Evolutionary conservation across 1,284 basidiomycete species (phyloP).

Genomic region (Pseudozyma flocculosa): DNA sequence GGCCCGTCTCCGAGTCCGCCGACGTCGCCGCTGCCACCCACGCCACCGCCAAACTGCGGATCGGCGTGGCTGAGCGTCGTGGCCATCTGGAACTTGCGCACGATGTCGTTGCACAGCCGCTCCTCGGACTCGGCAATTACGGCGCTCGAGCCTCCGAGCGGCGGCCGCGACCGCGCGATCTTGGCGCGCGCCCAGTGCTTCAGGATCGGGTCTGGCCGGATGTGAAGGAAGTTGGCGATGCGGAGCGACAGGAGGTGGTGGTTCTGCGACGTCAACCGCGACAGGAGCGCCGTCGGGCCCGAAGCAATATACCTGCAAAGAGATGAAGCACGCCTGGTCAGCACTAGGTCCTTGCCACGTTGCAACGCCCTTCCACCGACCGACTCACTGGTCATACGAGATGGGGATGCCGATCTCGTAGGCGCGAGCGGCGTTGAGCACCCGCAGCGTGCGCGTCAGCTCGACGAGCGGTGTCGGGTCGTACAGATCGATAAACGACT

Average conservation of each 20-base stretch:
- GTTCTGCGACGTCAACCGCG: conserved; percentile 80
- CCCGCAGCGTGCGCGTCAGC: conserved; percentile 87
- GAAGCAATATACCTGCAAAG: conserved; percentile 2
- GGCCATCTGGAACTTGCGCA: conserved; percentile 76
- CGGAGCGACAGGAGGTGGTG: conserved; percentile 87
- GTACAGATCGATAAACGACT: conserved; percentile 87
- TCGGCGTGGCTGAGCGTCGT: conserved; percentile 48
- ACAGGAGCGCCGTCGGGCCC: conserved; percentile 65
- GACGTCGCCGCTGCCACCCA: neutral
- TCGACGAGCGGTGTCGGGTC: conserved; percentile 85
- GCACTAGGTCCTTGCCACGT: too few species aligned
- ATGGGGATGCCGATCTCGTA: conserved; percentile 91
- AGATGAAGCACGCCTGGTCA: too few species aligned
- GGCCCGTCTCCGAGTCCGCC: too few species aligned
- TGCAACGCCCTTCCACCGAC: conserved; percentile 44
- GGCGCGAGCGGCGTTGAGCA: conserved; percentile 88
- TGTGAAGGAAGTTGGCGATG: conserved; percentile 78
- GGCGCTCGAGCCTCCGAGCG: conserved; percentile 12
- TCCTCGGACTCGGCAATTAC: conserved; percentile 64
- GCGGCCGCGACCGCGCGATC: conserved; percentile 69
- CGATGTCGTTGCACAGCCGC: conserved; percentile 76
- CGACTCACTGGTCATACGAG: conserved; percentile 77
- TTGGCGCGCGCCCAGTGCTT: conserved; percentile 96
- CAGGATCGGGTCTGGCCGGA: conserved; percentile 82
- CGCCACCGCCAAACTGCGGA: conserved; percentile 10